These are phyloP conservation scores for Mollisia scopiformis DNA, from an alignment of 2,329 filamentous ascomycete species.

Conservation along the genomic window DNA sequence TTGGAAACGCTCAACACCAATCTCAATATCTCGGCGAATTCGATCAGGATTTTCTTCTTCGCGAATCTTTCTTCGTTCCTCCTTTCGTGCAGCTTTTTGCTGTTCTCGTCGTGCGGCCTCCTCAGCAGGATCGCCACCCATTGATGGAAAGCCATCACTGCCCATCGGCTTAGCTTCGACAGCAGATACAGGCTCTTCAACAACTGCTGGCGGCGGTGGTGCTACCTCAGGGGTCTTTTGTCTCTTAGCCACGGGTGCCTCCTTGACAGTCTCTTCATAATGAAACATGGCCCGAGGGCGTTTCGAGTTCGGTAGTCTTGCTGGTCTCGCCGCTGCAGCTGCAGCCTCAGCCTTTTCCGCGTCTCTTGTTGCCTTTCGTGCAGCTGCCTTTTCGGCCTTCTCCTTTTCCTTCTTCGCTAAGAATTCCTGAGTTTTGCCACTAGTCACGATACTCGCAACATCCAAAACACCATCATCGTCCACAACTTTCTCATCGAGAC, in stretches of 20 bases:
- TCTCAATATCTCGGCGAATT: conserved; percentile 70
- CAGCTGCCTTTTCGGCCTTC: conserved; percentile 66
- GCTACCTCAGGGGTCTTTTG: conserved; percentile 39
- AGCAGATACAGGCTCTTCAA: conserved; percentile 17
- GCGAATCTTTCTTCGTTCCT: conserved; percentile 33
- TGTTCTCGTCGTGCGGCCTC: conserved; percentile 30
- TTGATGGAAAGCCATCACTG: conserved; percentile 14
- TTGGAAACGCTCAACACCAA: conserved; percentile 75
- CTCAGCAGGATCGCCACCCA: conserved; percentile 15
- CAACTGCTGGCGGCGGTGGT: conserved; percentile 3
- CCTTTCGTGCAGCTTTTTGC: conserved; percentile 33
- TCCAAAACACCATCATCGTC: conserved; percentile 77
- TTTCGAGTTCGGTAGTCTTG: conserved; percentile 72
- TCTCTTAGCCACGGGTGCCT: conserved; percentile 45
- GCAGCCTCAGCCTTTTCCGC: conserved; percentile 55
- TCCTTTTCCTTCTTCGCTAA: conserved; percentile 82
- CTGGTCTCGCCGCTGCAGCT: conserved; percentile 54
- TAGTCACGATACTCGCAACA: conserved; percentile 82
- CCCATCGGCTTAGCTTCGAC: conserved; percentile 19
- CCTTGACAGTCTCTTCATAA: conserved; percentile 65
- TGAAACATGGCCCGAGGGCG: conserved; percentile 70
- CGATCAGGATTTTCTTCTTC: conserved; percentile 50
- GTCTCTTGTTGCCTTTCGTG: conserved; percentile 63
- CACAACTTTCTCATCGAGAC: conserved; percentile 44
- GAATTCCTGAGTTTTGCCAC: conserved; percentile 80